phyloP scores from a whole-genome alignment of 2,329 filamentous ascomycete genomes.

The Alternaria angustiovoidea region DNA sequence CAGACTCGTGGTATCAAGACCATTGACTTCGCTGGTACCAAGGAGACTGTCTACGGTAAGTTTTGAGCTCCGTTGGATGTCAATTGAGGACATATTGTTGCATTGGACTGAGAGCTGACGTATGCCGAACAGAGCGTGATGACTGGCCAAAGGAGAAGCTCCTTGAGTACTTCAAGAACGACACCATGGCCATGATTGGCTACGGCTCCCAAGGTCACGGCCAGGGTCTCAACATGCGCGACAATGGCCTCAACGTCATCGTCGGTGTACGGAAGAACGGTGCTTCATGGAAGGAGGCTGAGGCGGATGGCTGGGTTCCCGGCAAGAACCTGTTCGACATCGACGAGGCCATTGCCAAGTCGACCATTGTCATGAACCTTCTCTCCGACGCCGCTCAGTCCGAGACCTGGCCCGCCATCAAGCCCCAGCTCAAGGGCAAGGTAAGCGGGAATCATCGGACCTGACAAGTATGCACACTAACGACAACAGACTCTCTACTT shows the following conservation, averaged over 20 bases:
- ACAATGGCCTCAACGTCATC: constrained; percentile 99
- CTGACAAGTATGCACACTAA: constrained; percentile 27
- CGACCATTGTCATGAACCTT: constrained; percentile 98
- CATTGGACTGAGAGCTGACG: constrained; percentile 34
- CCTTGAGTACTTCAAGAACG: constrained; percentile 99
- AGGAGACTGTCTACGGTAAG: constrained; percentile 93
- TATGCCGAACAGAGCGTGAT: constrained; percentile 75
- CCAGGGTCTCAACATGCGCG: constrained; percentile 98
- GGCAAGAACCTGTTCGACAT: constrained; percentile 99
- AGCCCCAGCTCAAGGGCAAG: constrained; percentile 99
- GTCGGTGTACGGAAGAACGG: constrained; percentile 98
- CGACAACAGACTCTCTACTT: constrained; percentile 89
- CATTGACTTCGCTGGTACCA: constrained; percentile 95
- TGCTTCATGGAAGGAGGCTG: constrained; percentile 96
- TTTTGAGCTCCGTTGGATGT: constrained; percentile 16
- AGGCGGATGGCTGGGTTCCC: constrained; percentile 96
- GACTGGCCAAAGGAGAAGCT: constrained; percentile 99
- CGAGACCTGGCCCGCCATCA: constrained; percentile 98
- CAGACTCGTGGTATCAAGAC: constrained; percentile 92
- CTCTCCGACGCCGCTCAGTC: constrained; percentile 97
- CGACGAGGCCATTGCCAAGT: constrained; percentile 91
- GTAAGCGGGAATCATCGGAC: constrained; percentile 56
- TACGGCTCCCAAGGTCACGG: constrained; percentile 99
- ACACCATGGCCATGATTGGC: constrained; percentile 98
- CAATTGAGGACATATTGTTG: not conserved